Evolutionary conservation across 2,329 filamentous ascomycete genomes (phyloP).

Genomic region (Talaromyces piceae): DNA sequence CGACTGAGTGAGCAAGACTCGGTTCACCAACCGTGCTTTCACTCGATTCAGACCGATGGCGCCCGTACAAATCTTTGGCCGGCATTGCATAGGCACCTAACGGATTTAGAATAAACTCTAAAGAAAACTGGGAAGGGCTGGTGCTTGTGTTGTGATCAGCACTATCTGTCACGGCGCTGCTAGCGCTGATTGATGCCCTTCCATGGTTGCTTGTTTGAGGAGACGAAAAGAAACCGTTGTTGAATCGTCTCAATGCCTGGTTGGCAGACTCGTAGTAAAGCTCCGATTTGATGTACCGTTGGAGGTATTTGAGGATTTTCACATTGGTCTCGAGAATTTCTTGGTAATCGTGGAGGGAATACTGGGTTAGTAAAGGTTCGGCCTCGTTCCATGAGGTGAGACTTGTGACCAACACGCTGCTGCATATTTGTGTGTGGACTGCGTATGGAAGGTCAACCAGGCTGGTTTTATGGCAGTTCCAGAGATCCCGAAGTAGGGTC

Average conservation of each 20-base stretch:
- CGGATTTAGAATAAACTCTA: slow-evolving; percentile 5
- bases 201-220: background rate
- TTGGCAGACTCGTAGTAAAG: slow-evolving; percentile 5
- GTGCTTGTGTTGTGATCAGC: background rate
- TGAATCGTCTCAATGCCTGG: slow-evolving; percentile 2
- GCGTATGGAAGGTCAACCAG: slow-evolving; percentile 5
- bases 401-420: slow-evolving; percentile 4
- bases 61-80: background rate
- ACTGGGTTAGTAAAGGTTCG: background rate
- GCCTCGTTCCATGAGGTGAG: slow-evolving; percentile 2
- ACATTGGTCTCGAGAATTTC: slow-evolving; percentile 4
- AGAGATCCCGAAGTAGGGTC: background rate
- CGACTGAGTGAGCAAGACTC: background rate
- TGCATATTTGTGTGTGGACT: slow-evolving; percentile 6
- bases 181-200: background rate
- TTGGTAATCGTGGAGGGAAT: slow-evolving; percentile 1
- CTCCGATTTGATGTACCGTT: slow-evolving; percentile 3
- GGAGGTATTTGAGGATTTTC: slow-evolving; percentile 4
- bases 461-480: slow-evolving; percentile 4
- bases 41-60: background rate
- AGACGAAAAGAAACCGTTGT: background rate
- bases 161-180: background rate
- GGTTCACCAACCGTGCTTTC: background rate
- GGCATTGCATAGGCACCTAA: slow-evolving; percentile 1
- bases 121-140: slow-evolving; percentile 1